phyloP scores from a whole-genome alignment of 1,284 basidiomycete species.

The Cryptococcus sp. region DNA sequence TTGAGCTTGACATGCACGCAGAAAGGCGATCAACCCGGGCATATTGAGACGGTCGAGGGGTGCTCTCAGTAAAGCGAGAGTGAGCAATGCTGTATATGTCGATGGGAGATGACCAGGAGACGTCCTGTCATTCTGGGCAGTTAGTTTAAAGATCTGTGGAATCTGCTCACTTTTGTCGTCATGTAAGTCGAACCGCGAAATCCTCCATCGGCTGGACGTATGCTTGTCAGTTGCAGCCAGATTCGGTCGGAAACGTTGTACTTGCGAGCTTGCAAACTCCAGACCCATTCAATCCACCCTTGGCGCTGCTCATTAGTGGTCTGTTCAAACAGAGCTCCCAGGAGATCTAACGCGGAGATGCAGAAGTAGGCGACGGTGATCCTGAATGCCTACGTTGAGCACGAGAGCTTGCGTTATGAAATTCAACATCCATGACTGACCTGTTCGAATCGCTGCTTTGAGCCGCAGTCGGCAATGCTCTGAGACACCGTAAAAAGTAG shows the following conservation, averaged over 20 bases:
- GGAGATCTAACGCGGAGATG: constrained; percentile 72
- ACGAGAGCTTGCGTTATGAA: not conserved
- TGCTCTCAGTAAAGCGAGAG: constrained; percentile 78
- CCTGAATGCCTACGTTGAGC: constrained; percentile 52
- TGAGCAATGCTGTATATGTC: constrained; percentile 83
- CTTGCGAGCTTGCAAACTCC: constrained; percentile 69
- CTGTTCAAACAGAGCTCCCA: constrained; percentile 60
- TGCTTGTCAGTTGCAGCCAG: constrained; percentile 8
- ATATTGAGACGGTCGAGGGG: constrained; percentile 70
- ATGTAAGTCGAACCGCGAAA: constrained; percentile 76
- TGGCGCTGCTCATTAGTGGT: constrained; percentile 60
- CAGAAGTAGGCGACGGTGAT: constrained; percentile 83
- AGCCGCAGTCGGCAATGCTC: constrained; percentile 43
- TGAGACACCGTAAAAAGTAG: constrained; percentile 48
- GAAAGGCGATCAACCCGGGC: constrained; percentile 62
- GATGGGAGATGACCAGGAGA: constrained; percentile 83
- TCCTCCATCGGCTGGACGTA: constrained; percentile 64
- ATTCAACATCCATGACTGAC: constrained; percentile 23
- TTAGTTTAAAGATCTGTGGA: constrained; percentile 10
- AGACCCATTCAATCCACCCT: constrained; percentile 79
- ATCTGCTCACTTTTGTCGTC: constrained; percentile 45
- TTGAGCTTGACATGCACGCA: constrained; percentile 68
- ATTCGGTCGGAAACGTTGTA: not conserved
- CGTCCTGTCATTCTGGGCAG: constrained; percentile 54
- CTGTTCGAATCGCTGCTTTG: constrained; percentile 49